Base-by-base conservation (phyloP, 441 rosid genomes). In the Brassica hybrid region DNA sequence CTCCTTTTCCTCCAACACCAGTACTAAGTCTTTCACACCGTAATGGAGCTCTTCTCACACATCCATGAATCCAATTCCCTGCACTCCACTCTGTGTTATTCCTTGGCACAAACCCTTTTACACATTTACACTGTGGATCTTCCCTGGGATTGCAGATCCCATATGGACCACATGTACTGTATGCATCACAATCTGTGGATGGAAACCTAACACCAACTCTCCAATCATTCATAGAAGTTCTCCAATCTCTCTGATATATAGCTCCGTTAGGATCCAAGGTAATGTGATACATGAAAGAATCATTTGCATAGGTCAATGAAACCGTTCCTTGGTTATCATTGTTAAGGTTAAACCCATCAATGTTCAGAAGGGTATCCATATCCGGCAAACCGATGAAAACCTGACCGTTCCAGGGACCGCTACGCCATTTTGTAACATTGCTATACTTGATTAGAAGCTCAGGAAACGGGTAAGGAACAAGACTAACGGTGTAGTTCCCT, bases 401-500 rank as follows among this genome's bases (percentile, higher is more conserved):
- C 67, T 73, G 78, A 69, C 87, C 84, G 50, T 84, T 83, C 88
- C 89, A 85, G 0, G 87, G 93, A 16, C 87, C 87, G n/a, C 86
- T 87, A 17, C 89, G 76, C 91, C 89, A 87, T 5, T 25, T 38
- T 4, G 80, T 77, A 10, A 9, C 34, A 8, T 14, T 62, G 21
- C 74, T 76, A 6, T 86, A 86, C 89, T 86, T 81, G n/a, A 84
- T 48, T 9, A 85, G 27, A 69, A 57, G 10, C 77, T 90, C 82
- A 27, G 90, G 85, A 13, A 82, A 79, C 41, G 48, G 67, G 10
- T 1, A 41, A 13, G 68, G 77, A 56, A 50, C 61, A 2, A 88
- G 10, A 27, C 84, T 86, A 3, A 2, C 61, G 1, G 85, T 75
- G 70, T 85, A 91, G 57, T 65, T 68, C 56, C 91, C 88, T 6